These are phyloP conservation scores for Metroxylon sagu DNA, from an alignment of 176 grass and related monocot genomes.

Conservation along the genomic window DNA sequence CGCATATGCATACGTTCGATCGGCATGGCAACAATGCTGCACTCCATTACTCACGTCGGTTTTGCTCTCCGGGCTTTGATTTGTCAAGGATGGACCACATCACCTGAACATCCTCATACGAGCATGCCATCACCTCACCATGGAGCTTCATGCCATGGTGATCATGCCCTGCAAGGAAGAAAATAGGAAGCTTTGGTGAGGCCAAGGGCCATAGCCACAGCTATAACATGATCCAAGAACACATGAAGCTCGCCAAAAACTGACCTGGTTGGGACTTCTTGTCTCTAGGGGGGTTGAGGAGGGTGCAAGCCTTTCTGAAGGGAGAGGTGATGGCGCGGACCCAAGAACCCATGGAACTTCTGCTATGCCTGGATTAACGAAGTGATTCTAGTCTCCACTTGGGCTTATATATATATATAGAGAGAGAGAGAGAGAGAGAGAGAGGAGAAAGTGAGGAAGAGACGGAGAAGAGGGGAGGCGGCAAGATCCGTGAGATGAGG, in stretches of 20 bases:
- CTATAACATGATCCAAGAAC: no score
- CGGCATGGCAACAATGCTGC: no score
- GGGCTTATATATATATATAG: no score
- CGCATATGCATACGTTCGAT: no score
- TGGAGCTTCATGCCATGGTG: constrained; percentile 40
- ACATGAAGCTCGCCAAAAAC: no score
- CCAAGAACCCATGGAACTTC: constrained; percentile 50
- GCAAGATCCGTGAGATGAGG: constrained; percentile 59
- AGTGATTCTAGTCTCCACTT: no score
- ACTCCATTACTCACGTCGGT: neutral
- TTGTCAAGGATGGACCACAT: constrained; percentile 88
- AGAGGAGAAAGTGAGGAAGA: neutral
- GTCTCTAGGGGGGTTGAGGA: constrained; percentile 33
- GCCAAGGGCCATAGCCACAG: no score
- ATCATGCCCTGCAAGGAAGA: constrained; percentile 25
- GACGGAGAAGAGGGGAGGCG: neutral
- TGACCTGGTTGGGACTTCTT: constrained; percentile 27
- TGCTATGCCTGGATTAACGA: no score
- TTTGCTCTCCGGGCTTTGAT: constrained; percentile 30
- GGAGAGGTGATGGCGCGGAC: constrained; percentile 56
- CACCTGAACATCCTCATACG: constrained; percentile 63
- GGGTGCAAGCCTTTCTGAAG: constrained; percentile 57
- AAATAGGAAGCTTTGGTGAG: neutral
- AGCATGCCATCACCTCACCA: constrained; percentile 70
- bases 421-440: no score